These are phyloP conservation scores for Postia placenta DNA, from an alignment of 768 basidiomycete species.

Conservation along the genomic window DNA sequence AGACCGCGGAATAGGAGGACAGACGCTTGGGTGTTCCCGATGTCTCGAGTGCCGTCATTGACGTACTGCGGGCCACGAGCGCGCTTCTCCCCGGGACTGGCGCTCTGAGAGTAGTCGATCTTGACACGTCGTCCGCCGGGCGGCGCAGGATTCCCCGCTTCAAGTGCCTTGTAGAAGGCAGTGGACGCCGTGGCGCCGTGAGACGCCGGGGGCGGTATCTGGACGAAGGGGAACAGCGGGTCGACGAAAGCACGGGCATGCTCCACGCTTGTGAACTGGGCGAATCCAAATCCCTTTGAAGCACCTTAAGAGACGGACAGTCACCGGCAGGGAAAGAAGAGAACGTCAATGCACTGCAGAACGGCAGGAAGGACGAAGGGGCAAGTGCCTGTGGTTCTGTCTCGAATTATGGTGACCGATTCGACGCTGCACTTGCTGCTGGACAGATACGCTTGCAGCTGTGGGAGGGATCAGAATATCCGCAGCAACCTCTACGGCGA, in stretches of 20 bases:
- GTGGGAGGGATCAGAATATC: constrained; percentile 11
- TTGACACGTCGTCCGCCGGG: constrained; percentile 85
- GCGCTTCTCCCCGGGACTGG: constrained; percentile 62
- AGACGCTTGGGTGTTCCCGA: constrained; percentile 77
- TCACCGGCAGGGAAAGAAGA: constrained; percentile 30
- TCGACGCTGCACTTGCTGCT: constrained; percentile 71
- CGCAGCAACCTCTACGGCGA: constrained; percentile 17
- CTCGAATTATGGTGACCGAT: constrained; percentile 92
- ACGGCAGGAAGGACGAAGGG: constrained; percentile 64
- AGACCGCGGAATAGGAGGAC: constrained; percentile 88
- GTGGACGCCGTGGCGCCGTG: constrained; percentile 75
- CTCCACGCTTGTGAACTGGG: constrained; percentile 81
- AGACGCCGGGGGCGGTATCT: constrained; percentile 87
- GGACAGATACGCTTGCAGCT: constrained; percentile 78
- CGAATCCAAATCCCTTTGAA: constrained; percentile 97
- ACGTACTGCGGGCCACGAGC: constrained; percentile 47
- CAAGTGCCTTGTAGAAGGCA: constrained; percentile 68
- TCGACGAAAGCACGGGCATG: constrained; percentile 90
- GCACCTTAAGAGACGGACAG: constrained; percentile 45
- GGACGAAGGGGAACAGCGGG: constrained; percentile 84
- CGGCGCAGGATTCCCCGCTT: constrained; percentile 46
- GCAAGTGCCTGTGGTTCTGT: constrained; percentile 94
- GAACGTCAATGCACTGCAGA: constrained; percentile 65
- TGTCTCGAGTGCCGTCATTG: constrained; percentile 96
- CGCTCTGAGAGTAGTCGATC: constrained; percentile 92